Evolutionary conservation across 257 asterid species (phyloP).

Genomic region (Leptodermis oblonga): DNA sequence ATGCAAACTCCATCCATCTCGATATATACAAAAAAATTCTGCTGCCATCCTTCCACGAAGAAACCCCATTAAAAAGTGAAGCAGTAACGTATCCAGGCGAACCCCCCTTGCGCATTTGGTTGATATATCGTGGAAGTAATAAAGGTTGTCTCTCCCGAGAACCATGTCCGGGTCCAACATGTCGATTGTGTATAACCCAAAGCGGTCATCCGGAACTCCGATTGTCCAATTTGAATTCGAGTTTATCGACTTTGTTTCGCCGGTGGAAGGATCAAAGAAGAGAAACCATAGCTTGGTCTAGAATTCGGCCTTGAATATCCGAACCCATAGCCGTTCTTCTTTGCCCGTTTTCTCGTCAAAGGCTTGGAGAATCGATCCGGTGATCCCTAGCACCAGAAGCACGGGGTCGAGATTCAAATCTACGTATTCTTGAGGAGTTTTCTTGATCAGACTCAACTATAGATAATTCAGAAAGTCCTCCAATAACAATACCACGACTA

Average conservation of each 20-base stretch:
- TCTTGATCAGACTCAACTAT: slow-evolving; percentile 44
- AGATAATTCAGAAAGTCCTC: slow-evolving; percentile 59
- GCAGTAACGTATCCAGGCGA: slow-evolving; percentile 92
- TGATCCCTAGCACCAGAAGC: slow-evolving; percentile 74
- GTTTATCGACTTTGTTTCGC: slow-evolving; percentile 54
- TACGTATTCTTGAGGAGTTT: slow-evolving; percentile 34
- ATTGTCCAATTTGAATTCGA: slow-evolving; percentile 38
- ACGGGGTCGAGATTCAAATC: slow-evolving; percentile 86
- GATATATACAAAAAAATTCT: slow-evolving; percentile 84
- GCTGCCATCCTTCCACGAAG: slow-evolving; percentile 93
- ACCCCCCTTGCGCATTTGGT: slow-evolving; percentile 86
- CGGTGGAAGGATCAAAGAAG: slow-evolving; percentile 76
- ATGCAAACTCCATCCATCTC: slow-evolving; percentile 97
- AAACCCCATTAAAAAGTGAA: slow-evolving; percentile 66
- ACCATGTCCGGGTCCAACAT: slow-evolving; percentile 88
- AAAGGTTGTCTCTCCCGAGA: slow-evolving; percentile 54
- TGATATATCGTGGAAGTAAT: slow-evolving; percentile 72
- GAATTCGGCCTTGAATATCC: slow-evolving; percentile 84
- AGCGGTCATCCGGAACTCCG: slow-evolving; percentile 68
- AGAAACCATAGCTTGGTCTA: slow-evolving; percentile 80
- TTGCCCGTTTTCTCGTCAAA: slow-evolving; percentile 59
- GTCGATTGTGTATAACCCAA: slow-evolving; percentile 86
- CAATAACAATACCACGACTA: slow-evolving; percentile 47
- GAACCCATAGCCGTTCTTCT: slow-evolving; percentile 77
- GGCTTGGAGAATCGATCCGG: slow-evolving; percentile 80